Evolutionary conservation across 2,329 filamentous ascomycete species (phyloP), one percentile per base, ranked within the genome.

Genomic region (Eurotiales sp.): DNA sequence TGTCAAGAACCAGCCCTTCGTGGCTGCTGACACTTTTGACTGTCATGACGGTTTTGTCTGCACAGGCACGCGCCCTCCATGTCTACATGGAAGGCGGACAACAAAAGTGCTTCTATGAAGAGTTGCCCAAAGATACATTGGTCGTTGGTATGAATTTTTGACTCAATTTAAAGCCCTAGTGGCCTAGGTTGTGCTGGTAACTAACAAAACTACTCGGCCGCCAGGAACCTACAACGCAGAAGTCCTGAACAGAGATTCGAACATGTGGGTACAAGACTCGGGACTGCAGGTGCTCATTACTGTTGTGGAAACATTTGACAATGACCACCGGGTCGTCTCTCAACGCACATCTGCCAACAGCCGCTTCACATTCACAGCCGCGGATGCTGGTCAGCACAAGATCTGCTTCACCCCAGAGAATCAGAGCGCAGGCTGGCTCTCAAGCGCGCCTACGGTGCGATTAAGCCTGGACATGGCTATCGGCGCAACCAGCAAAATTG

Each of bases 101-200:
- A 58, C 86, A 89, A 60, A 96, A 95, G 76, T 99, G 93, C 76
- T 99, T 99, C 83, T 95, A 88, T 75, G 93, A 99, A 77, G 92
- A 97, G 73, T 82, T 99, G 54, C 91, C 93, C 59, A 96, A 97
- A 78, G 92, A 96, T 72, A 97, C 93, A 12, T 77, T 99, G 53
- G 92, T 99, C 51, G 91, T 96, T 54, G 93, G 83, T 86, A 77
- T 56, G 82, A 29, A 40, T 32, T 36, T n/a, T n/a, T n/a, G n/a
- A n/a, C n/a, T n/a, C n/a, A n/a, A n/a, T n/a, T n/a, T n/a, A n/a
- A n/a, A n/a, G n/a, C n/a, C n/a, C n/a, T n/a, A n/a, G n/a, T 2
- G 19, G 14, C 3, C 7, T 36, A 3, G 34, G 2, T 43, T 25
- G 40, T 11, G 17, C 4, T 43, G 4, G 17, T 37, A 3, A 7